Conservation (phyloP, 805 yeast genomes). For the Sugiyamaella floridensis region DNA sequence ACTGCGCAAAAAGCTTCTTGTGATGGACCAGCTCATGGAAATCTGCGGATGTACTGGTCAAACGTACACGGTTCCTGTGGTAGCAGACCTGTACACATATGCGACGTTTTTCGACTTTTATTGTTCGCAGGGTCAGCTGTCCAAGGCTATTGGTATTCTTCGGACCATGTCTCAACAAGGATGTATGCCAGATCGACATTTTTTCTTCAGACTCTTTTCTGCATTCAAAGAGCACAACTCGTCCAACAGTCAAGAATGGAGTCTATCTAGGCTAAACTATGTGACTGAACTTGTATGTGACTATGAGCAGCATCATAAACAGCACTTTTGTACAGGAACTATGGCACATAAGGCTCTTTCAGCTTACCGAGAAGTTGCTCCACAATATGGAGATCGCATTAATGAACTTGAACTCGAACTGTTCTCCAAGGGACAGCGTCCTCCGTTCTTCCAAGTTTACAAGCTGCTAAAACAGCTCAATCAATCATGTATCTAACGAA, state of each 20-base stretch:
- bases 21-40: conserved; percentile 14
- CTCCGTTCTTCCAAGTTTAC: not conserved
- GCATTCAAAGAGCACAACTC: conserved; percentile 7
- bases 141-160: conserved; percentile 14
- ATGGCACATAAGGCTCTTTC: conserved; percentile 13
- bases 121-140: conserved; percentile 17
- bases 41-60: conserved; percentile 1
- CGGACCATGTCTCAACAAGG: conserved; percentile 17
- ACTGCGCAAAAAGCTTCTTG: conserved; percentile 12
- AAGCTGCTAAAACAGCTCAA: not conserved
- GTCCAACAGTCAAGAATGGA: conserved; percentile 8
- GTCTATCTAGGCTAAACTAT: conserved; percentile 10
- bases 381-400: not conserved
- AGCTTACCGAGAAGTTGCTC: conserved; percentile 9
- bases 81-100: conserved; percentile 19
- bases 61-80: conserved; percentile 13
- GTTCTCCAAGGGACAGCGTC: not conserved
- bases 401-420: not conserved
- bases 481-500: not conserved
- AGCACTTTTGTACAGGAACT: conserved; percentile 6
- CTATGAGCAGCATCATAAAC: conserved; percentile 1
- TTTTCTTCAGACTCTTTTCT: conserved; percentile 9
- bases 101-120: conserved; percentile 20
- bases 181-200: conserved; percentile 8
- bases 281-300: conserved; percentile 14